Conservation (phyloP, 208 protist genomes). For the Trypanosoma cruzi region DNA sequence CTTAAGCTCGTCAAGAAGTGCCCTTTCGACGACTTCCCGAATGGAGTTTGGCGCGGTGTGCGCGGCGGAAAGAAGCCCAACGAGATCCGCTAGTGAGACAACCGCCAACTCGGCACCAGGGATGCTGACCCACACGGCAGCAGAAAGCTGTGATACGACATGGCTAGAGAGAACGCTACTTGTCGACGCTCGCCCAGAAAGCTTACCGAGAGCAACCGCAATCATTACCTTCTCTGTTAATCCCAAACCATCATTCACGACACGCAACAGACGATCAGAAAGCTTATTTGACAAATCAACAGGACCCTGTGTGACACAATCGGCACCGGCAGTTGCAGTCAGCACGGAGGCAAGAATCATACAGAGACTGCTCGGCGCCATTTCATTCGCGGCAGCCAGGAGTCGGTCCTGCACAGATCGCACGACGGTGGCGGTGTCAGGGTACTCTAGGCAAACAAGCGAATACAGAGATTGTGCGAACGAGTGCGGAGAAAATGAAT, state of each 20-base stretch:
- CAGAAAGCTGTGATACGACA: slow-evolving; percentile 15
- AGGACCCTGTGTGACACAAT: not conserved
- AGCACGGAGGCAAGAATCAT: slow-evolving; percentile 27
- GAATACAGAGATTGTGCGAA: slow-evolving; percentile 33
- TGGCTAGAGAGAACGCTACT: slow-evolving; percentile 14
- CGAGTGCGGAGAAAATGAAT: slow-evolving; percentile 21
- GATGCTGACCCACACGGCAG: slow-evolving; percentile 20
- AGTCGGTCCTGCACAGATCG: slow-evolving; percentile 18
- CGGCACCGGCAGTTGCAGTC: slow-evolving; percentile 13
- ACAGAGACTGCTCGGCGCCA: slow-evolving; percentile 28
- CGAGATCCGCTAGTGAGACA: slow-evolving; percentile 27
- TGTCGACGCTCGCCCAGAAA: not conserved
- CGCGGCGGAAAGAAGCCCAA: slow-evolving; percentile 20
- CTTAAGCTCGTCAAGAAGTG: slow-evolving; percentile 19
- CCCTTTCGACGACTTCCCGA: not conserved
- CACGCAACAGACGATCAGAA: slow-evolving; percentile 11
- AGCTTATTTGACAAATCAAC: slow-evolving; percentile 21
- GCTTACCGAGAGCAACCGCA: slow-evolving; percentile 26
- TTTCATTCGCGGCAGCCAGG: slow-evolving; percentile 3
- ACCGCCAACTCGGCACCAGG: slow-evolving; percentile 18
- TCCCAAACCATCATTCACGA: slow-evolving; percentile 20
- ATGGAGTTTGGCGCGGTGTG: slow-evolving; percentile 18
- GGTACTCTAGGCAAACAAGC: slow-evolving; percentile 28
- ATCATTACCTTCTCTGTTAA: slow-evolving; percentile 32
- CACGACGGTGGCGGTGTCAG: slow-evolving; percentile 22